Evolutionary conservation across 805 yeast genomes (phyloP).

Genomic region (Debaryomyces castellii): DNA sequence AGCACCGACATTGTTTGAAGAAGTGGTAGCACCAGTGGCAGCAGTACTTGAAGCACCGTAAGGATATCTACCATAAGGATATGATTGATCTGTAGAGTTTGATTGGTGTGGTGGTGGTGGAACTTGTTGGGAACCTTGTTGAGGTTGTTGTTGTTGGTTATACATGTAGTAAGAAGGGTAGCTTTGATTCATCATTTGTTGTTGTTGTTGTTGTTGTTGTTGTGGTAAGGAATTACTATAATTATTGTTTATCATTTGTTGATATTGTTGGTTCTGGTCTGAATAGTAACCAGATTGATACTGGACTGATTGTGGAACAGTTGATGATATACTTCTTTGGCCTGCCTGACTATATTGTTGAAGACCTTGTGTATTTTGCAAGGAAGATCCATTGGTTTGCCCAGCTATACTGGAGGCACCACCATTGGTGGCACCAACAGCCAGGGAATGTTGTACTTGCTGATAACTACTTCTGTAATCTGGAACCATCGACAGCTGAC

Average conservation of each 20-base stretch:
- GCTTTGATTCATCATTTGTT: constrained; percentile 10
- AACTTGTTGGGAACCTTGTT: constrained; percentile 4
- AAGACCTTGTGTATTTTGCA: constrained; percentile 4
- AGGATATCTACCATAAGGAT: constrained; percentile 11
- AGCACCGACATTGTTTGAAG: constrained; percentile 10
- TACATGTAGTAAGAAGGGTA: constrained; percentile 18
- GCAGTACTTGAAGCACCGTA: constrained; percentile 7
- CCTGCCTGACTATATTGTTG: constrained; percentile 15
- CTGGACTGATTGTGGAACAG: constrained; percentile 9
- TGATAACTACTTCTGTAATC: constrained; percentile 15
- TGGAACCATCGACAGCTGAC: constrained; percentile 5
- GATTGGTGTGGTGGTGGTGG: constrained; percentile 8
- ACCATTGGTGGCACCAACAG: constrained; percentile 18
- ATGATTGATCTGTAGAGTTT: constrained; percentile 6
- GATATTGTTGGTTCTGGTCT: constrained; percentile 14
- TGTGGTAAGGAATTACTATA: constrained; percentile 7
- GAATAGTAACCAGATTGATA: constrained; percentile 16
- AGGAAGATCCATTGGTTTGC: neutral
- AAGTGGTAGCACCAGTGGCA: constrained; percentile 16
- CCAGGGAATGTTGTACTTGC: constrained; percentile 12
- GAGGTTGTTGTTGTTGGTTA: constrained; percentile 10
- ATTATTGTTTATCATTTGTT: constrained; percentile 12
- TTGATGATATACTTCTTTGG: constrained; percentile 6
- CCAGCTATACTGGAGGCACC: neutral
- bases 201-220: constrained; percentile 9